Conservation (phyloP, 805 yeast genomes). For the Cyberlindnera euphorbiae region DNA sequence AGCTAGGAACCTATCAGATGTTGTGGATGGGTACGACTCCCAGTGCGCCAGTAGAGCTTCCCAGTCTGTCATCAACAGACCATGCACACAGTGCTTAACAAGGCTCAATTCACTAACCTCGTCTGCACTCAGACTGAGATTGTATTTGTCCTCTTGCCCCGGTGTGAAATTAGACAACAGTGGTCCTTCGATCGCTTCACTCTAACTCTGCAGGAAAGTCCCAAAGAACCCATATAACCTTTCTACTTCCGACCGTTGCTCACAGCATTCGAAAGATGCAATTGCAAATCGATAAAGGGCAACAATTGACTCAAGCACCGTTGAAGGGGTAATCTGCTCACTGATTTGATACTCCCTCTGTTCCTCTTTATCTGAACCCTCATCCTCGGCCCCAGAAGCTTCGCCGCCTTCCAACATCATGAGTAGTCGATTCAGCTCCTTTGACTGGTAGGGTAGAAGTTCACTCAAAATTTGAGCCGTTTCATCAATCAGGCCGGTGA, state of each 20-base stretch:
- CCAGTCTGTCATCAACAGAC: constrained; percentile 7
- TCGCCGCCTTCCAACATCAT: constrained; percentile 15
- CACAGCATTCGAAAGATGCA: constrained; percentile 13
- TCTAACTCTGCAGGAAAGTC: background rate
- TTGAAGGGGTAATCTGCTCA: constrained; percentile 24
- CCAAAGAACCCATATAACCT: constrained; percentile 4
- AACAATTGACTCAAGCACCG: constrained; percentile 18
- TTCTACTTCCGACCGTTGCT: constrained; percentile 13
- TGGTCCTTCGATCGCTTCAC: constrained; percentile 4
- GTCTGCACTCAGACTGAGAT: constrained; percentile 5
- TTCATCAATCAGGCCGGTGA: constrained; percentile 2
- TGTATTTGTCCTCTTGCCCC: constrained; percentile 1
- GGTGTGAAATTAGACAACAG: constrained; percentile 8
- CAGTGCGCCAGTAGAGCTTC: constrained; percentile 6
- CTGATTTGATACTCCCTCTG: constrained; percentile 16
- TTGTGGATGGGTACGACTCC: constrained; percentile 2
- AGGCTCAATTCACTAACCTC: constrained; percentile 17
- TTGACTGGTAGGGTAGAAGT: constrained; percentile 15
- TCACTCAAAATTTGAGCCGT: constrained; percentile 6
- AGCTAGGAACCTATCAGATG: constrained; percentile 11
- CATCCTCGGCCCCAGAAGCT: constrained; percentile 7
- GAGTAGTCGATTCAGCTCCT: constrained; percentile 19
- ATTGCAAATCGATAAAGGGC: constrained; percentile 11
- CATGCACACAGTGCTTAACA: constrained; percentile 11
- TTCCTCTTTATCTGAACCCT: constrained; percentile 13